Conservation (phyloP, 2,329 filamentous ascomycete genomes). For the Zymoseptoria passerinii region DNA sequence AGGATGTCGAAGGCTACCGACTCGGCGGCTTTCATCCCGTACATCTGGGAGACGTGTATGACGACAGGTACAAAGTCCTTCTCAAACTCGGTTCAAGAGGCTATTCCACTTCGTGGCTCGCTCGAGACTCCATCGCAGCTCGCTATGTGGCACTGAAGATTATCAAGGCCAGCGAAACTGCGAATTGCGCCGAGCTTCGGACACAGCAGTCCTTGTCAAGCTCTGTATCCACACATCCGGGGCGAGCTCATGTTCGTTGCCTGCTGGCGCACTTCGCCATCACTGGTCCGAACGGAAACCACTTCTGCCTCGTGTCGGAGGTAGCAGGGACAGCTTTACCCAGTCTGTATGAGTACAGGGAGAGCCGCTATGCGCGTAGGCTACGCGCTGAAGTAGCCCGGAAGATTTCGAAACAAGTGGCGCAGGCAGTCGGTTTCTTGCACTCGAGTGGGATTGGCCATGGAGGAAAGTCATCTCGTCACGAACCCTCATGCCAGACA, state of each 20-base stretch:
- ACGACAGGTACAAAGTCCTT: constrained; percentile 29
- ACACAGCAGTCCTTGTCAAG: background rate
- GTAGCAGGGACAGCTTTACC: constrained; percentile 7
- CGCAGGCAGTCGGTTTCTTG: constrained; percentile 2
- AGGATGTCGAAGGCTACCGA: constrained; percentile 10
- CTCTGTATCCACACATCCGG: background rate
- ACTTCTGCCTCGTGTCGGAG: constrained; percentile 13
- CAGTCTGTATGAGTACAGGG: background rate
- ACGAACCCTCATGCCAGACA: background rate
- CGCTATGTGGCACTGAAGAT: constrained; percentile 9
- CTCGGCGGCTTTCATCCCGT: constrained; percentile 30
- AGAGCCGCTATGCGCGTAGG: constrained; percentile 1
- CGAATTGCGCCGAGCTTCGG: background rate
- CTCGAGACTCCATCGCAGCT: constrained; percentile 1
- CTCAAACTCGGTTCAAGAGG: constrained; percentile 31
- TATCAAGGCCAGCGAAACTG: constrained; percentile 3
- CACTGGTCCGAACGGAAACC: constrained; percentile 14
- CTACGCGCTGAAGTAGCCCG: background rate
- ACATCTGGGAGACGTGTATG: constrained; percentile 24
- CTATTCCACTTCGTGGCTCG: constrained; percentile 31
- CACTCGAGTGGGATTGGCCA: constrained; percentile 1
- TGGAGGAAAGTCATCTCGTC: constrained; percentile 3
- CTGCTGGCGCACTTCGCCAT: constrained; percentile 12
- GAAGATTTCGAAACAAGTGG: background rate
- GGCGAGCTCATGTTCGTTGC: constrained; percentile 1